Evolutionary conservation across 179 eudicot species (phyloP), one percentile per base, ranked within the genome.

Genomic region (Gypsophila paniculata): DNA sequence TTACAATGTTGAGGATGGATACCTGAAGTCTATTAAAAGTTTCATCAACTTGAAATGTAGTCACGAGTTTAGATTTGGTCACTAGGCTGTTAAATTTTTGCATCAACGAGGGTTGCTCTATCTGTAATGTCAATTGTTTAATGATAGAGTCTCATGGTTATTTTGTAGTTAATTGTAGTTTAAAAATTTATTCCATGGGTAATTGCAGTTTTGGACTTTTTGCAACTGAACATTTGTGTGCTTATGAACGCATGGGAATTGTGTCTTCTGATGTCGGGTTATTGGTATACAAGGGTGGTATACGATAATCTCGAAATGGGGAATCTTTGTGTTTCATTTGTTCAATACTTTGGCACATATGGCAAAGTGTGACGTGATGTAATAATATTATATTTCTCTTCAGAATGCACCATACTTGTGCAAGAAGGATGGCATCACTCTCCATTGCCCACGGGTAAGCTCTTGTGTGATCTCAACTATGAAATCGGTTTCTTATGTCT

Each of bases 361-460:
- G 1, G 73, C 48, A 0, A 48, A 51, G 60, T 13, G 62, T 79
- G 25, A 72, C 63, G 21, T 69, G 6, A 62, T 78, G n/a, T 44
- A 38, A 60, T 19, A 59, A 69, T 59, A 10, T n/a, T 53, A 4
- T 53, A 19, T 67, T 54, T 52, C 44, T 57, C 22, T 74, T 75
- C 89, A 94, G 99, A 94, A 88, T 90, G 88, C 97, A 48, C 99
- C 99, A 38, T 94, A 91, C 80, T 82, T 94, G 82, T 94, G 99
- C 92, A 84, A 76, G 72, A 94, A 94, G 79, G 95, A 94, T 69
- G 99, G 96, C 62, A 86, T 91, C 72, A 81, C 80, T 76, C 96
- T 94, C 76, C 91, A 78, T 7, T 94, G 97, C 70, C 97, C 99
- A 26, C 80, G 83, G 72, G 99, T 94, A 86, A 90, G 96, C 76